Conservation (phyloP, 768 basidiomycete species). For the Calvatia gigantea region DNA sequence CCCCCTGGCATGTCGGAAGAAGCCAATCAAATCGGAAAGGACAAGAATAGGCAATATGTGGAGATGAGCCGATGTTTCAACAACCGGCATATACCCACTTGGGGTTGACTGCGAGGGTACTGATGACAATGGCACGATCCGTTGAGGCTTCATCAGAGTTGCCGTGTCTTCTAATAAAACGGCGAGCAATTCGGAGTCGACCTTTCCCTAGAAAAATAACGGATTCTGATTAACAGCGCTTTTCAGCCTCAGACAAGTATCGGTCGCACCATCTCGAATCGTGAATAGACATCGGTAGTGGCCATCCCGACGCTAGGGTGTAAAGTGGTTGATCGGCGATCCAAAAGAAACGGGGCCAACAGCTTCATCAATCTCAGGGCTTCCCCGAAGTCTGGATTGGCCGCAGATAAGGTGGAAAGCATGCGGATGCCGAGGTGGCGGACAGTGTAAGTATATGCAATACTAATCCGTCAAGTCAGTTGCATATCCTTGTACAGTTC, state of each 20-base stretch:
- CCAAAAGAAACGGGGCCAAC: slow-evolving; percentile 62
- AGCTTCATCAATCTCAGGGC: slow-evolving; percentile 45
- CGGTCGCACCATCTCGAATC: slow-evolving; percentile 49
- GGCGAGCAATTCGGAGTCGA: slow-evolving; percentile 40
- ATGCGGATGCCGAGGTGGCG: slow-evolving; percentile 61
- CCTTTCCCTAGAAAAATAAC: slow-evolving; percentile 27
- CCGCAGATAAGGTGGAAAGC: slow-evolving; percentile 38
- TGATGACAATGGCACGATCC: slow-evolving; percentile 23
- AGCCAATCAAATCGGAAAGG: slow-evolving; percentile 49
- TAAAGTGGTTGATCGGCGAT: slow-evolving; percentile 54
- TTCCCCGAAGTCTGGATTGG: slow-evolving; percentile 41
- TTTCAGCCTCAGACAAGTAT: background rate
- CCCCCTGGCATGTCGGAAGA: slow-evolving; percentile 28
- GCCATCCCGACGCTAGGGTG: slow-evolving; percentile 47
- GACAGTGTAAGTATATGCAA: slow-evolving; percentile 66
- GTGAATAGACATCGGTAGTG: slow-evolving; percentile 66
- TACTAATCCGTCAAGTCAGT: slow-evolving; percentile 32
- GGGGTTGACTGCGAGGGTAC: slow-evolving; percentile 8
- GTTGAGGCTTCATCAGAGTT: slow-evolving; percentile 47
- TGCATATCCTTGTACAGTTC: background rate
- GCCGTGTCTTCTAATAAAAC: slow-evolving; percentile 57
- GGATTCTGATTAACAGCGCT: background rate
- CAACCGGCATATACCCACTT: slow-evolving; percentile 7
- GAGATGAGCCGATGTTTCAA: slow-evolving; percentile 32
- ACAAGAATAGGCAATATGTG: slow-evolving; percentile 39